Conservation (phyloP, 495 filamentous ascomycete species). For the Corynascus novoguineensis region DNA sequence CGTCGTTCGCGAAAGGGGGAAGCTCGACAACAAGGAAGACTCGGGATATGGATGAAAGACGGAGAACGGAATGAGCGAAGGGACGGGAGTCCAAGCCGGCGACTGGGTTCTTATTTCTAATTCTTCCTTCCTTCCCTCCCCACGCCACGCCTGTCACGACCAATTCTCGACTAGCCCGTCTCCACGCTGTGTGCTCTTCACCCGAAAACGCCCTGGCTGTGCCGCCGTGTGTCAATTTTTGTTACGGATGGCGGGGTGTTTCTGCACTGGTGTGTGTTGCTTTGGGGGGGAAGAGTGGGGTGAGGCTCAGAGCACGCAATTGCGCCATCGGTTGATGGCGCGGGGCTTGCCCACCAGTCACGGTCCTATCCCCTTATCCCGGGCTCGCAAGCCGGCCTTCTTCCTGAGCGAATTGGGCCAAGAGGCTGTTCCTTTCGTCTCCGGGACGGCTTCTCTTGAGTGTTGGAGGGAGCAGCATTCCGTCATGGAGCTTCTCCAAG, state of each 20-base stretch:
- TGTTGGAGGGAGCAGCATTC: too few relatives aligned
- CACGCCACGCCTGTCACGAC: not conserved
- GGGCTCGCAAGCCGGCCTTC: too few relatives aligned
- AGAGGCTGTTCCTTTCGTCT: too few relatives aligned
- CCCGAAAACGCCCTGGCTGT: not conserved
- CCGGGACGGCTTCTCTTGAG: not conserved
- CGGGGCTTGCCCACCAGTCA: constrained; percentile 20
- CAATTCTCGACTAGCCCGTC: not conserved
- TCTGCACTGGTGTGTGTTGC: constrained; percentile 14
- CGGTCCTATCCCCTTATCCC: not conserved
- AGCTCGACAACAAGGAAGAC: constrained; percentile 9
- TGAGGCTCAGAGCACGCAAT: constrained; percentile 33
- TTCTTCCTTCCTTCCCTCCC: not conserved
- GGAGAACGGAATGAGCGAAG: not conserved
- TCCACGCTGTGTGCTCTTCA: not conserved
- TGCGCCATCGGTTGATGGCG: constrained; percentile 29
- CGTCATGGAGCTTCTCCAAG: not conserved
- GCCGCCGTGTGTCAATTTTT: constrained; percentile 8
- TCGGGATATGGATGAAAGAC: not conserved
- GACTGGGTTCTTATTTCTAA: constrained; percentile 3
- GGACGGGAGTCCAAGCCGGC: not conserved
- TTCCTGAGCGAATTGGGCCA: not conserved
- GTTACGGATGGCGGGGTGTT: constrained; percentile 3
- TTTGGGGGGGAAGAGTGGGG: constrained; percentile 26
- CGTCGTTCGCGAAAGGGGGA: not conserved